Base-by-base conservation (phyloP, 441 rosid genomes). In the Bocquillonia castaneifolia region DNA sequence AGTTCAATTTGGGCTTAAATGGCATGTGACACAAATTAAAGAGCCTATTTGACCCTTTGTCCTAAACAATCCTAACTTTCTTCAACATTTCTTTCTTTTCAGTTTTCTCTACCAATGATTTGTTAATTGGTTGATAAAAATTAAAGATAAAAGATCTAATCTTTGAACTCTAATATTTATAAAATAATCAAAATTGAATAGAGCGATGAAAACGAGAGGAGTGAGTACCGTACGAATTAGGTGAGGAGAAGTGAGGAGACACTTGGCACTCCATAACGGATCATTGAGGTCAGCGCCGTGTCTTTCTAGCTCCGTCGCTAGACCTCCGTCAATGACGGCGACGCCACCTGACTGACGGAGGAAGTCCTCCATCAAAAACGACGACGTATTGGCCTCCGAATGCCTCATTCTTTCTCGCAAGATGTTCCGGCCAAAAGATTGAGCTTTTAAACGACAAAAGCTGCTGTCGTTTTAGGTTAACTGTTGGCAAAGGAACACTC, bases 251-350 rank as follows among this genome's bases (percentile, higher is more conserved):
- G 84, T 83, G 76, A 90, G 78, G 40, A 92, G 96, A 71, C 96
- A 89, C 77, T 86, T 86, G 84, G 98, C 96, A 74, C 98, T 90
- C 96, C 96, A 90, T 57, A 92, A 92, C 23, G 96, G 98, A 73
- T 92, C 98, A 67, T 86, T 90, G 75, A 92, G 94, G 83, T 88
- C 91, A 36, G 98, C 98, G 18, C 91, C 95, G 65, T 83, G 90
- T 15, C 86, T 71, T 79, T 92, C 94, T 67, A 92, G 87, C 83
- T 86, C 96, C 72, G 97, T 92, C 3, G 97, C 97, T 17, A 92
- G 82, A 22, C 97, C 97, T 1, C 97, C 96, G 75, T 89, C 97
- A 42, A 92, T 78, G 13, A 89, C 74, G 28, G 91, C 94, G 48
- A 59, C 64, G 15, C 96, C 94, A 14, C 92, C 92, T 0, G 83